Percentiles rank a stretch among this genome's conserved stretches.
Conservation (phyloP, 1,139 yeast species). For the Debaryomyces sp. region DNA sequence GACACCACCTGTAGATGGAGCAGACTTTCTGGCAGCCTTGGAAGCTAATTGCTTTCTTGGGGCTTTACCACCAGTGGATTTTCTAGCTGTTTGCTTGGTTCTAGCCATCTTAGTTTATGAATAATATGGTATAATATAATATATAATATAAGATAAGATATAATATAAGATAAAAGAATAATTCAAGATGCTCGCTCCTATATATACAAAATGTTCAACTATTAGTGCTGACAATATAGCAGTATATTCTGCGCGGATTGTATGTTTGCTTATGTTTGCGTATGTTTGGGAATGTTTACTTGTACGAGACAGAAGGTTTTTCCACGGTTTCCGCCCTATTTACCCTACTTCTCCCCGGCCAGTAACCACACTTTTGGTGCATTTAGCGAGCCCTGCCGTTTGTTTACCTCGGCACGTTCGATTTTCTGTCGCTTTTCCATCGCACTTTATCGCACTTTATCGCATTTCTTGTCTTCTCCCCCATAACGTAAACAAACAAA, state of each 20-base stretch:
- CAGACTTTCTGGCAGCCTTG: constrained; percentile 98
- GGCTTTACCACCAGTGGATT: constrained; percentile 98
- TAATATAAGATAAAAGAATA: background rate
- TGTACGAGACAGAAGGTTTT: background rate
- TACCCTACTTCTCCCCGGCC: background rate
- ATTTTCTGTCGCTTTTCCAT: background rate
- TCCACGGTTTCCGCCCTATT: background rate
- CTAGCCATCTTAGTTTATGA: constrained; percentile 70
- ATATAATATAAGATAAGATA: background rate
- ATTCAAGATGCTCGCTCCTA: background rate
- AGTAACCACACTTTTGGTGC: background rate
- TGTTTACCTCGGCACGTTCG: background rate
- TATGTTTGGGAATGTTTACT: background rate
- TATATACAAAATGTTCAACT: background rate
- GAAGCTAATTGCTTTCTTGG: constrained; percentile 99
- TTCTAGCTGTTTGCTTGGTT: constrained; percentile 98
- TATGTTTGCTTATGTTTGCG: background rate
- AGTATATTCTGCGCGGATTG: background rate
- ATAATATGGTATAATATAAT: background rate
- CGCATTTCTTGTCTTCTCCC: background rate
- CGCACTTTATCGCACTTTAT: background rate
- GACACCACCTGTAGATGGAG: constrained; percentile 97
- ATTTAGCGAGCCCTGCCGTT: background rate
- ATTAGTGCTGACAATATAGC: background rate
- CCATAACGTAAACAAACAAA: background rate